Base-by-base conservation (phyloP, 2,329 filamentous ascomycete species). In the Penicillium sp. region DNA sequence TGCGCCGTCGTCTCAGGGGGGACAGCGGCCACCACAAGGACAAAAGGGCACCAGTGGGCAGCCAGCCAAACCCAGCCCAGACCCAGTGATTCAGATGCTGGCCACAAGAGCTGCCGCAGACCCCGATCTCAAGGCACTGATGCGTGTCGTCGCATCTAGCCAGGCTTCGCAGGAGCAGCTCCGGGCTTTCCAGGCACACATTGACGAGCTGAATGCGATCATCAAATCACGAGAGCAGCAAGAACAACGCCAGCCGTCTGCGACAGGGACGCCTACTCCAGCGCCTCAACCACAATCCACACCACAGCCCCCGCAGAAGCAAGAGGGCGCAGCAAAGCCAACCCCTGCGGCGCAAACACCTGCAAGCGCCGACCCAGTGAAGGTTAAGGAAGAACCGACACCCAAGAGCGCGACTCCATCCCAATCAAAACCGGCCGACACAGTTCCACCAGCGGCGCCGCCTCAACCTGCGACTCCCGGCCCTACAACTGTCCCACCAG, bases 51-150 rank as follows among this genome's bases (percentile, higher is more conserved):
- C 64, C 10, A 54, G 69, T 13, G 62, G 69, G n/a, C 71, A 73
- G 44, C 71, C 73, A 29, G 66, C 71, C 5, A 77, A 79, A 59
- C 72, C 75, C 5, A 79, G 75, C 44, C 71, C 76, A 9, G 79
- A 81, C 55, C 79, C 79, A 8, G 79, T 81, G 34, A 81, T 81
- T 58, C 79, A 80, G 54, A 80, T 80, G 77, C 68, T 81, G 45
- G 79, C 79, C n/a, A 79, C 77, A 8, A 71, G 77, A 57, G 79
- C 79, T 22, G 78, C 78, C 4, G 73, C 77, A 9, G 77, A 81
- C 56, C 75, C 75, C 4, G 75, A 78, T 45, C 63, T 81, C 34
- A 81, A 81, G 58, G 76, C 77, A 5, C 62, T 81, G 60, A 81
- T 81, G 79, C 73, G 77, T 55, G 71, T 81, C 14, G 79, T 81